Evolutionary conservation across 805 yeast species (phyloP).

Genomic region (Metahyphopichia silvanorum): DNA sequence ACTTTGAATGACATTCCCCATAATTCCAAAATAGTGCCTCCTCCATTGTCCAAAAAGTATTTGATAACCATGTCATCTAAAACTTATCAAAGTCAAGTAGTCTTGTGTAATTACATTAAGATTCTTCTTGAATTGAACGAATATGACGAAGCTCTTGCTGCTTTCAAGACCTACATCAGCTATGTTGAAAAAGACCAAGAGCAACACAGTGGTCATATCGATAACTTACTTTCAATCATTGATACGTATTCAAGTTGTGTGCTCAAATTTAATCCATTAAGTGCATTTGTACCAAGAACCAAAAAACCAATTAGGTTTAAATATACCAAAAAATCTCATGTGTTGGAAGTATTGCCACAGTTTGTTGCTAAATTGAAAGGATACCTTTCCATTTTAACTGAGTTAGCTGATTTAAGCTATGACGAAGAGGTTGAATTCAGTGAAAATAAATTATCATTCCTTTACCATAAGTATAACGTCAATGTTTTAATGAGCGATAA

Average conservation of each 20-base stretch:
- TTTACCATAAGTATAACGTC: slow-evolving; percentile 32
- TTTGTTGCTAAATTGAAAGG: slow-evolving; percentile 15
- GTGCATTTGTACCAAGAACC: slow-evolving; percentile 16
- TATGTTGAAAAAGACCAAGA: slow-evolving; percentile 32
- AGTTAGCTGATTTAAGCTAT: slow-evolving; percentile 23
- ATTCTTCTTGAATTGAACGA: slow-evolving; percentile 31
- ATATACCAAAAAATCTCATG: slow-evolving; percentile 17
- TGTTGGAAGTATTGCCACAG: slow-evolving; percentile 15
- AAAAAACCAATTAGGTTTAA: slow-evolving; percentile 18
- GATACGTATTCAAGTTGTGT: slow-evolving; percentile 32
- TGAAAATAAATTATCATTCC: slow-evolving; percentile 26
- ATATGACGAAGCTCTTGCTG: slow-evolving; percentile 43
- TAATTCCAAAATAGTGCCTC: slow-evolving; percentile 14
- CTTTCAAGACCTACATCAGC: slow-evolving; percentile 32
- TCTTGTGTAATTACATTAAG: slow-evolving; percentile 29
- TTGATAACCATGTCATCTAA: slow-evolving; percentile 26
- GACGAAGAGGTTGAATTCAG: slow-evolving; percentile 15
- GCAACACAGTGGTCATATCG: slow-evolving; percentile 24
- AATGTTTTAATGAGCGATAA: slow-evolving; percentile 24
- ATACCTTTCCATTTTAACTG: slow-evolving; percentile 22
- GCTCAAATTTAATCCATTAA: slow-evolving; percentile 33
- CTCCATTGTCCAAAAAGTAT: slow-evolving; percentile 23
- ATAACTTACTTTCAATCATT: slow-evolving; percentile 30
- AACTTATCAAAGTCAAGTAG: slow-evolving; percentile 35
- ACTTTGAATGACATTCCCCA: slow-evolving; percentile 21